Evolutionary conservation across 2,329 filamentous ascomycete species (phyloP), one percentile per base, ranked within the genome.

Genomic region (Cryoendolithus antarcticus): DNA sequence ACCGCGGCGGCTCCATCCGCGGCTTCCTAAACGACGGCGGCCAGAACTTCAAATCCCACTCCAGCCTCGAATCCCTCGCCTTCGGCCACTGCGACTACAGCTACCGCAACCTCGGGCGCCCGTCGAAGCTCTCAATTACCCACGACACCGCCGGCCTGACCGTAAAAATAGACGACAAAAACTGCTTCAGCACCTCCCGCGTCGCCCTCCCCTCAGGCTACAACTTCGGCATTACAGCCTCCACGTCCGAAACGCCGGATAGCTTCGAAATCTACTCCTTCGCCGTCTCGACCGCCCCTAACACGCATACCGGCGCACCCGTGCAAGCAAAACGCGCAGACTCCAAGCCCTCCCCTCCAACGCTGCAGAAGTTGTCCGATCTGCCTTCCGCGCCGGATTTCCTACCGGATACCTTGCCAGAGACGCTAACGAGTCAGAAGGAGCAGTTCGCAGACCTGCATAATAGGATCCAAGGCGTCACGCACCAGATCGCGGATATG

Each of bases 261-360:
- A 93, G 86, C 4, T 93, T 95, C 54, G 91, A 98, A 62, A 62
- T 94, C 48, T 91, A 88, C 69, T 93, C 89, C 59, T 74, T 96
- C 56, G 71, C 82, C 29, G 75, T 91, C 37, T 75, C 79, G 54
- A 78, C 52, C 44, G 63, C 57, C n/a, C 60, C 58, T 44, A 32
- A 38, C 45, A 38, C 45, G 48, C 32, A 44, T 45, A 37, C 50
- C 47, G 40, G 48, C 48, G 32, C 51, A 47, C 37, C 54, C 42
- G 43, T 57, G 48, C 44, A 47, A 29, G 15, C 15, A 5, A 19
- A 19, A 5, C 15, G 15, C 3, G 15, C 15, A 19, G 15, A 19
- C 15, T 19, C 15, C 15, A 19, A 19, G 15, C 15, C 15, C 15
- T 19, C 15, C 15, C 15, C 15, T 19, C 15, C 15, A 3, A 19